A percentile compares a stretch with the other conserved stretches of the same genome.
phyloP scores from a whole-genome alignment of 2,329 filamentous ascomycete species.

The Pyrenochaeta sp. region DNA sequence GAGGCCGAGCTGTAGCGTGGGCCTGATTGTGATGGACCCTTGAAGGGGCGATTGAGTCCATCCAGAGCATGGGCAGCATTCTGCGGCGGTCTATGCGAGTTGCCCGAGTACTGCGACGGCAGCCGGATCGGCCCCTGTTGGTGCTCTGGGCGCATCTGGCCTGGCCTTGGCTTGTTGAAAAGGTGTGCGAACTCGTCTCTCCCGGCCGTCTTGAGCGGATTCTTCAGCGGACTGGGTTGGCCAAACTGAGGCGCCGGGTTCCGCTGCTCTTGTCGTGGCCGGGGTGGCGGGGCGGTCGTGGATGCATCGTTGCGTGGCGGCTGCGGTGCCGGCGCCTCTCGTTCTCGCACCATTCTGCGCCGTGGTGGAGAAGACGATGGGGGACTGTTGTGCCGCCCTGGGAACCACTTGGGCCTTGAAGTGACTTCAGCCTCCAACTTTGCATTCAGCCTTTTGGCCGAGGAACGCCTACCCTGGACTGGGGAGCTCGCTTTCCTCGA shows the following conservation, averaged over 20 bases:
- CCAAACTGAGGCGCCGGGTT: slow-evolving; percentile 60
- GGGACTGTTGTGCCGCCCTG: too few relatives aligned
- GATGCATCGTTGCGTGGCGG: slow-evolving; percentile 29
- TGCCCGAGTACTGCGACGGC: slow-evolving; percentile 27
- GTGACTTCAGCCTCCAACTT: too few relatives aligned
- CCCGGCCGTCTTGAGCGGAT: slow-evolving; percentile 52
- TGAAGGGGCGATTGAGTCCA: slow-evolving; percentile 22
- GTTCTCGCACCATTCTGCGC: slow-evolving; percentile 61
- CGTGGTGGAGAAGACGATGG: not conserved
- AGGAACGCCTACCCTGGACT: too few relatives aligned
- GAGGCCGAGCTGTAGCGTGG: slow-evolving; percentile 39
- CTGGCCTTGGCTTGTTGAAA: slow-evolving; percentile 63
- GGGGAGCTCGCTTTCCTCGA: slow-evolving; percentile 36
- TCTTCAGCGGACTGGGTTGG: slow-evolving; percentile 65
- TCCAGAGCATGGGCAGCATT: slow-evolving; percentile 4
- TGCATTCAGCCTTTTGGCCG: too few relatives aligned
- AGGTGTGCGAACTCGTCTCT: slow-evolving; percentile 48
- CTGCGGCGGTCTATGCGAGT: slow-evolving; percentile 10
- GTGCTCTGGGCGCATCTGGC: slow-evolving; percentile 60
- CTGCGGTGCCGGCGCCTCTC: slow-evolving; percentile 54
- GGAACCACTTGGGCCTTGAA: too few relatives aligned
- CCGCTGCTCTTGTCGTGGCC: slow-evolving; percentile 43
- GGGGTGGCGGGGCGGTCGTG: slow-evolving; percentile 33
- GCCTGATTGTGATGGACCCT: slow-evolving; percentile 23
- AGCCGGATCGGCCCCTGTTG: slow-evolving; percentile 49